A percentile compares a stretch with the other conserved stretches of the same genome.
These are phyloP conservation scores for Chrysophaeum taylorii DNA, from an alignment of 352 stramenopile genomes.

Conservation along the genomic window DNA sequence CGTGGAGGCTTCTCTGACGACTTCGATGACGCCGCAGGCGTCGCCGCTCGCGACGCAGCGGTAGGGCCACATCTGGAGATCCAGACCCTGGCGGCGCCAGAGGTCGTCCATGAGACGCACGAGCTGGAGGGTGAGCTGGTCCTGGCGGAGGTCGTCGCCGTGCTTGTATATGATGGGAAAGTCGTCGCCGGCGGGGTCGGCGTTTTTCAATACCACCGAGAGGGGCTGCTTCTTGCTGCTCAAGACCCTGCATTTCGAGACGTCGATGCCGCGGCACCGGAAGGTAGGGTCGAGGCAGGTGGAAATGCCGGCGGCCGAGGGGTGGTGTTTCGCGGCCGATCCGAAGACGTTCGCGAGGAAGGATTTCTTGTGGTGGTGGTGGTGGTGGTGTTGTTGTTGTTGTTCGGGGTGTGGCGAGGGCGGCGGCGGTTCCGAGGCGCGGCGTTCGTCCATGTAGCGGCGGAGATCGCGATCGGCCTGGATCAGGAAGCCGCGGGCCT, in stretches of 20 bases:
- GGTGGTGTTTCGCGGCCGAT: too few relatives aligned
- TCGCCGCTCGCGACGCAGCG: constrained; percentile 66
- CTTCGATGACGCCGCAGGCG: constrained; percentile 68
- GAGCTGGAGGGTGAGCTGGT: constrained; percentile 72
- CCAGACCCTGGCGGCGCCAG: constrained; percentile 44
- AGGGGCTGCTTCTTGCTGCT: constrained; percentile 72
- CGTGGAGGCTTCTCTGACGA: constrained; percentile 63
- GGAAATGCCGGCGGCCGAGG: too few relatives aligned
- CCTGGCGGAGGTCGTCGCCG: constrained; percentile 69
- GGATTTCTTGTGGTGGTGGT: too few relatives aligned
- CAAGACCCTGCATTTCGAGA: constrained; percentile 74
- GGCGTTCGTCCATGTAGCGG: too few relatives aligned
- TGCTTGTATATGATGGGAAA: constrained; percentile 35
- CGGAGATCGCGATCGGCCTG: too few relatives aligned
- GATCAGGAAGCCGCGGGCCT: too few relatives aligned
- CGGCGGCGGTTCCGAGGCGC: too few relatives aligned
- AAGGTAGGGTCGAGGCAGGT: constrained; percentile 10
- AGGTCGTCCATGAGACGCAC: constrained; percentile 71
- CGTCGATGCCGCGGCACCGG: constrained; percentile 44
- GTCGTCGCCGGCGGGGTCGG: constrained; percentile 27
- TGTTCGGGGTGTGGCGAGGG: too few relatives aligned
- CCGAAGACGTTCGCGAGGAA: too few relatives aligned
- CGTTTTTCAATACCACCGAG: constrained; percentile 73
- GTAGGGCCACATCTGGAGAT: constrained; percentile 63
- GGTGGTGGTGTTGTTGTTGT: too few relatives aligned